Evolutionary conservation across 2,329 filamentous ascomycete species (phyloP), one percentile per base, ranked within the genome.

Genomic region (Pseudopyricularia javanii): DNA sequence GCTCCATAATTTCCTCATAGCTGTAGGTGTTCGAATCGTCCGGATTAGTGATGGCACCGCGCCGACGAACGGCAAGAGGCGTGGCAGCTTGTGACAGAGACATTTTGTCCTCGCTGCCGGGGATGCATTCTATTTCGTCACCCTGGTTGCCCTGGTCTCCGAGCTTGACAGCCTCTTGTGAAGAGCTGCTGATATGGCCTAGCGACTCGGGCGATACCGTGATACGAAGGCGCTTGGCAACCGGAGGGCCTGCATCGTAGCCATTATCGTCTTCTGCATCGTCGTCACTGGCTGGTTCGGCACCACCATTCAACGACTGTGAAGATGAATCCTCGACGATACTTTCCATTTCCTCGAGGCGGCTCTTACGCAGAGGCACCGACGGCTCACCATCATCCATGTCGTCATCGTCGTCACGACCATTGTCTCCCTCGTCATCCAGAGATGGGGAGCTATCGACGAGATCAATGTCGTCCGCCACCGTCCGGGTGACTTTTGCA

Each of bases 201-300:
- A 24, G 30, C 15, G 24, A 50, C 35, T 47, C 35, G 9, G 52
- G 47, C n/a, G 47, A 52, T n/a, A 50, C 35, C 8, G 53, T 50
- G 34, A 53, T 54, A 48, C 7, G 50, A 35, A n/a, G 54, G 50
- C 28, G 43, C 57, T 63, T 66, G 30, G 70, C 66, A 26, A 69
- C 71, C 49, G 64, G 50, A n/a, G 54, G 12, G 58, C 56, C 43
- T 56, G 54, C 55, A 61, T 62, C 53, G 60, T 63, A 68, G 49
- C 52, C 30, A 26, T 53, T 30, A 12, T 53, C 37, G 17, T 47
- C n/a, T 33, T 32, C 50, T n/a, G 4, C 50, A 45, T 7, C 26
- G 3, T 11, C 34, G 37, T 51, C 2, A 45, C n/a, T 15, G 30
- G 11, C 15, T 11, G 40, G 24, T 22, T 24, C 7, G 35, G 17